Conservation (phyloP, 352 stramenopile species). For the Pythium pyrilobum region DNA sequence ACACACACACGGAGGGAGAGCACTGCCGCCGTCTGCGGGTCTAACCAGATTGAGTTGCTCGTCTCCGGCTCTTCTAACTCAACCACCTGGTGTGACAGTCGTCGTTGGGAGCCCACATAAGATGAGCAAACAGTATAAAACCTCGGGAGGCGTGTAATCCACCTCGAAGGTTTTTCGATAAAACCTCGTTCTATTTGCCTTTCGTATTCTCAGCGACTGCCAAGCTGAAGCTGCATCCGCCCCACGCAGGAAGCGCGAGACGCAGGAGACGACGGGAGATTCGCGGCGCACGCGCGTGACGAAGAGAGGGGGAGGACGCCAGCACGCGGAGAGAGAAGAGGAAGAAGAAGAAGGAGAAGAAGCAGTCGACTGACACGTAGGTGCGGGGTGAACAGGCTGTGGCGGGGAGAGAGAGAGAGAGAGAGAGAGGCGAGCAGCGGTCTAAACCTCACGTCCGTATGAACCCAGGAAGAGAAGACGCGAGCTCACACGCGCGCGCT, state of each 20-base stretch:
- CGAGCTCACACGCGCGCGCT: no score
- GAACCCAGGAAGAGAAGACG: no score
- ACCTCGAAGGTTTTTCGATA: background rate
- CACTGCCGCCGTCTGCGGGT: no score
- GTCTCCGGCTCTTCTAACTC: conserved; percentile 5
- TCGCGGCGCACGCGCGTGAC: background rate
- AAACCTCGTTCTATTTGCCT: background rate
- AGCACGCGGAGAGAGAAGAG: no score
- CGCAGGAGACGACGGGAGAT: background rate
- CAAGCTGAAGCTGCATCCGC: conserved; percentile 16
- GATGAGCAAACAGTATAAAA: conserved; percentile 1
- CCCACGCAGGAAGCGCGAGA: conserved; percentile 1
- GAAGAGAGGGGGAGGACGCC: background rate
- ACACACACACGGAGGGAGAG: conserved; percentile 22
- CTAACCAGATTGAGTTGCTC: background rate
- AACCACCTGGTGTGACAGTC: conserved; percentile 17
- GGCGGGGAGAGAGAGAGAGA: no score
- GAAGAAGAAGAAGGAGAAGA: no score
- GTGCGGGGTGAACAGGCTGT: no score
- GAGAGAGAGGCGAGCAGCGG: no score
- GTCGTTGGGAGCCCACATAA: conserved; percentile 2
- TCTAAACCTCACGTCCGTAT: no score
- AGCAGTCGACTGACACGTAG: no score
- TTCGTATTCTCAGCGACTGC: conserved; percentile 12
- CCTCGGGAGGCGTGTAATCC: background rate